Evolutionary conservation across 305 asterid genomes (phyloP).

Genomic region (Petunia hybrid): DNA sequence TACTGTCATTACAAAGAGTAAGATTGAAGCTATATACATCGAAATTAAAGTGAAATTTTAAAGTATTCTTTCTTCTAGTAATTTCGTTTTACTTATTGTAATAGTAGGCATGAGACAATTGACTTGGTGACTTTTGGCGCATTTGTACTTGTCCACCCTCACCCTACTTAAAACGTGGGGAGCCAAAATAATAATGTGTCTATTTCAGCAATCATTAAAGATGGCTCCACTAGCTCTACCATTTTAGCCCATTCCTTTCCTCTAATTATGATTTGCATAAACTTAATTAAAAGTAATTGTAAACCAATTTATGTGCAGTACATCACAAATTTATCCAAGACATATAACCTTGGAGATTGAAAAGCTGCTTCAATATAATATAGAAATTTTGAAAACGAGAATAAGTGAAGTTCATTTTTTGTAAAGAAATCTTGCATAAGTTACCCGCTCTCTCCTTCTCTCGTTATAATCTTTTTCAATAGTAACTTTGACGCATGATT

Average conservation of each 20-base stretch:
- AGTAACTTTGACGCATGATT: too few species aligned
- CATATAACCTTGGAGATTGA: constrained; percentile 8
- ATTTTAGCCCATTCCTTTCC: constrained; percentile 7
- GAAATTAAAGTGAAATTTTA: background rate
- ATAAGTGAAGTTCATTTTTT: background rate
- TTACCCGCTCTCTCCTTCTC: too few species aligned
- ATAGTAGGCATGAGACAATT: too few species aligned
- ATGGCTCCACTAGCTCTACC: constrained; percentile 35
- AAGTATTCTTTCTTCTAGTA: background rate
- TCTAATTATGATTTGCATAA: constrained; percentile 15
- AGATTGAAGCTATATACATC: constrained; percentile 39
- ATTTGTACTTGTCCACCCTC: constrained; percentile 24
- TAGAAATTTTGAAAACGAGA: too few species aligned
- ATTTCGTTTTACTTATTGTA: background rate
- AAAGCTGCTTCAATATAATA: background rate
- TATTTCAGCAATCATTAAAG: constrained; percentile 41
- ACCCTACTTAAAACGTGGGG: constrained; percentile 41
- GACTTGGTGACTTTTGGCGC: background rate
- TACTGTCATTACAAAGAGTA: constrained; percentile 15
- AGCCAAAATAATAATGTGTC: constrained; percentile 41
- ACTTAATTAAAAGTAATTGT: background rate
- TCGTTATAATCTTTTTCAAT: too few species aligned
- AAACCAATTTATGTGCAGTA: background rate
- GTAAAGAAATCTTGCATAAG: too few species aligned
- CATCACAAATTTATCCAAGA: constrained; percentile 17